Conservation (phyloP, 176 grass and related monocot genomes). For the Melocanna baccifera region DNA sequence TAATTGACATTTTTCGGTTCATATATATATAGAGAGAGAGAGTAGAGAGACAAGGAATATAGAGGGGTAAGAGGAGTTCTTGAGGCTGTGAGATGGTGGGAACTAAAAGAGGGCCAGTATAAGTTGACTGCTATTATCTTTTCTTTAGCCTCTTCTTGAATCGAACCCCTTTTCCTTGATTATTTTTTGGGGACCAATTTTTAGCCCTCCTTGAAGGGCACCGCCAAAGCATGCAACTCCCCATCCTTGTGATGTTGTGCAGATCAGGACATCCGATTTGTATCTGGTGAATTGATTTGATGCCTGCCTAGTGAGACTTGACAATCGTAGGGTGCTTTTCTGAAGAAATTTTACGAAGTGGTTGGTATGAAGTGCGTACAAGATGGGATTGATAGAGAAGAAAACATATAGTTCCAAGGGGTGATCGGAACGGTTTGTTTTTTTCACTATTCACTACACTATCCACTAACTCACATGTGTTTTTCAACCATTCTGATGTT, state of each 20-base stretch:
- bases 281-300: neutral
- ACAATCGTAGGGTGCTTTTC: neutral
- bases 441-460: no score
- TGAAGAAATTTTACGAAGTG: neutral
- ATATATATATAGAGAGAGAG: neutral
- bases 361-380: no score
- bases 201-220: slow-evolving; percentile 25
- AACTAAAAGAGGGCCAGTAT: slow-evolving; percentile 16
- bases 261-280: neutral
- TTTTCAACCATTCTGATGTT: no score
- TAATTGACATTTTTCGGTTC: neutral
- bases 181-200: slow-evolving; percentile 17
- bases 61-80: neutral
- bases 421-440: no score
- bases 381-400: no score
- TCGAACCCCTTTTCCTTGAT: neutral
- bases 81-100: neutral
- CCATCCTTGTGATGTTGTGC: neutral
- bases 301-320: neutral
- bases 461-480: no score
- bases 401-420: no score
- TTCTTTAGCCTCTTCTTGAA: slow-evolving; percentile 2
- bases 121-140: slow-evolving; percentile 45
- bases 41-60: neutral
- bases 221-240: slow-evolving; percentile 23